Evolutionary conservation across 164 flowering plant genomes (phyloP).

Genomic region (grape (Vitis vinifera)): ASM3070453v1 NC_081820.1:1289001-1289500

Average conservation of each 20-base stretch:
- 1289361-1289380: too few relatives aligned
- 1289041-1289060: slow-evolving; percentile 26
- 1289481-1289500: too few relatives aligned
- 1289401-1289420: too few relatives aligned
- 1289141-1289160: slow-evolving; percentile 44
- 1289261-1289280: slow-evolving; percentile 25
- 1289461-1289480: too few relatives aligned
- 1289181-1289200: slow-evolving; percentile 48
- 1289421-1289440: too few relatives aligned
- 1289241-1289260: slow-evolving; percentile 50
- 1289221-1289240: slow-evolving; percentile 57
- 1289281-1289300: too few relatives aligned
- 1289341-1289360: too few relatives aligned
- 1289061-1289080: neutral
- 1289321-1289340: too few relatives aligned
- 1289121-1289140: neutral
- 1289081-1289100: neutral
- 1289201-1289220: slow-evolving; percentile 56
- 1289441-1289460: too few relatives aligned
- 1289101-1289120: neutral
- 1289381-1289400: too few relatives aligned
- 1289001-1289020: slow-evolving; percentile 36
- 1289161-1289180: slow-evolving; percentile 47
- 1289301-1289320: too few relatives aligned
- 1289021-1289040: slow-evolving; percentile 43